Base-by-base conservation (phyloP, 2,329 filamentous ascomycete genomes). In the Hypoxylon sp. region DNA sequence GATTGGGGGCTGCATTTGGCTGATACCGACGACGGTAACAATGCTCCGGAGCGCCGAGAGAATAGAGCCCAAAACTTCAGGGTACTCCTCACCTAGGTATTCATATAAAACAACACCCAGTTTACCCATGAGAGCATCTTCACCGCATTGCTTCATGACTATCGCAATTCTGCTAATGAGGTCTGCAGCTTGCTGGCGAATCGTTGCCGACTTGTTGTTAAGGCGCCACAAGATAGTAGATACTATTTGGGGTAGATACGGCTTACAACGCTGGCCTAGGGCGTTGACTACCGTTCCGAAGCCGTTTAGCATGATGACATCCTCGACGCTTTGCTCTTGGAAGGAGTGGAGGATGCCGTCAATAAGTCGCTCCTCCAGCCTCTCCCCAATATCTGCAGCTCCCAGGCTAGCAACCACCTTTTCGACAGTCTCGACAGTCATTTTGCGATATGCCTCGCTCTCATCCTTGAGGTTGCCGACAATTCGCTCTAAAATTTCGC, bases 131-230 rank as follows among this genome's bases (percentile, higher is more conserved):
- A 98, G 86, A 1, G 92, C 92, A 80, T 99, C 96, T 79, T 99
- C 95, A 55, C 94, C 94, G 77, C 96, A 99, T 81, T 98, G 94
- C 82, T 97, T 97, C 94, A 99, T 98, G 55, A 98, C 95, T 86
- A 98, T 95, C 4, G 96, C 96, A 75, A 99, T 97, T 21, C 96
- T 93, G 7, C 94, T 97, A 73, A 99, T 97, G 49, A 99, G 87
- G 79, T 99, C 96, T 4, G 96, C 96, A 1, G 96, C 94, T 81
- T 99, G 96, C 80, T 99, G 96, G 72, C 96, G 92, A 38, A 99
- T 96, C 1, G 95, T 97, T 6, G 96, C 92, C 3, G 93, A 97
- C 82, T 98, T 98, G 86, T 99, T 98, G 87, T 98, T 98, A 66
- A 99, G 84, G 30, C 96, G 89, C 91, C 94, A 98, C 21, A 99